phyloP scores from a whole-genome alignment of 345 rosid species.

The Boechera stricta region DNA sequence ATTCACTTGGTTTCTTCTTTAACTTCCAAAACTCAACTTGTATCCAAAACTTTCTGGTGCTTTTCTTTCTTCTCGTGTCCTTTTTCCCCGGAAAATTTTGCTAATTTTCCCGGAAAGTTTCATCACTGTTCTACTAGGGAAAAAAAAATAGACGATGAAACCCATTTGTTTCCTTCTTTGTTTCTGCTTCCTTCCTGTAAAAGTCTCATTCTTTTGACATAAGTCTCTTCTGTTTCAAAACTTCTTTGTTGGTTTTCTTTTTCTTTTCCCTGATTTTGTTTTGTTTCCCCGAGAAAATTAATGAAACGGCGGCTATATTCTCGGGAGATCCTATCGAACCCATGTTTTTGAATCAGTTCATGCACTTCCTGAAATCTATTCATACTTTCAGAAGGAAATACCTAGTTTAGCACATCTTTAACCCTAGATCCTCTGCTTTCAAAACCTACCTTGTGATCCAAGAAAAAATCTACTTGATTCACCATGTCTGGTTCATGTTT shows the following conservation, averaged over 20 bases:
- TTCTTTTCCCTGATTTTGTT: slow-evolving; percentile 37
- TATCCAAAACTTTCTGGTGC: slow-evolving; percentile 49
- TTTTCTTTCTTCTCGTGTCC: slow-evolving; percentile 45
- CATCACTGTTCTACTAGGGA: slow-evolving; percentile 30
- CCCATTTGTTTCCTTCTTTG: slow-evolving; percentile 33
- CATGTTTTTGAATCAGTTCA: slow-evolving; percentile 96
- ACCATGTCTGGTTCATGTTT: slow-evolving; percentile 81
- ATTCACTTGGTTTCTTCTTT: slow-evolving; percentile 42
- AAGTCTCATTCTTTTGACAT: slow-evolving; percentile 42
- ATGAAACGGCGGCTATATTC: slow-evolving; percentile 56
- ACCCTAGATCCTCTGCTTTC: slow-evolving; percentile 30
- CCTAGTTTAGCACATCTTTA: slow-evolving; percentile 45
- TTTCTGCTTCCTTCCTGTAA: slow-evolving; percentile 40
- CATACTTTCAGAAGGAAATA: slow-evolving; percentile 88
- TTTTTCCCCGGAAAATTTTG: slow-evolving; percentile 27
- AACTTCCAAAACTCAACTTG: slow-evolving; percentile 48
- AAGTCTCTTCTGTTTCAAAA: background rate
- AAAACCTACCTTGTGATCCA: slow-evolving; percentile 32
- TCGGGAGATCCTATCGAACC: slow-evolving; percentile 50
- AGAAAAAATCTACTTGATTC: slow-evolving; percentile 5
- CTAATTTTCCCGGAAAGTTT: slow-evolving; percentile 39
- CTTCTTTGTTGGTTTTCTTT: slow-evolving; percentile 5
- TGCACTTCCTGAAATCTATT: slow-evolving; percentile 93
- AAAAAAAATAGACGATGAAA: slow-evolving; percentile 40
- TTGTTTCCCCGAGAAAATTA: slow-evolving; percentile 44